Evolutionary conservation across 257 asterid species (phyloP), one percentile per base, ranked within the genome.

Genomic region (Galeopsis tetrahit): DNA sequence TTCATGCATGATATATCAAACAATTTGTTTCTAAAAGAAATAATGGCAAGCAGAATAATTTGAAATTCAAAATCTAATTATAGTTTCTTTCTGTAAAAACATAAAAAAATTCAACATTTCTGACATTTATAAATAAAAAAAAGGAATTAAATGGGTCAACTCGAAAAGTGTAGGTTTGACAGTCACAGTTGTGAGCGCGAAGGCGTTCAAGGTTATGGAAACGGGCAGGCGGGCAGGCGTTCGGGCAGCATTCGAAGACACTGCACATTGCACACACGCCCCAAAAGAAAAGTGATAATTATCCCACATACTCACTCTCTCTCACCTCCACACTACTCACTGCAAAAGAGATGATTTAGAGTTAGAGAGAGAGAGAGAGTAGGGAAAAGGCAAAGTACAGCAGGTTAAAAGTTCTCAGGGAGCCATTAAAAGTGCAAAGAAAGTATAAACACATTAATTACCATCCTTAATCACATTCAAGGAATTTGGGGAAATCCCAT

Each of bases 191-290:
- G 80, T 77, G 81, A 86, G 79, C 87, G 86, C 82, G 95, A 89
- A 86, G 87, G 88, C 83, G 88, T 92, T 81, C 67, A 64, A 76
- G 78, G 74, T 32, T 79, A 75, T 68, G 82, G 75, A 46, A 61
- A 34, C 77, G 96, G 96, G 95, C 88, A 89, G 86, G 17, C 13
- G 76, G 93, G 88, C 85, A 82, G 73, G 5, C 85, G 90, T 78
- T 81, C 88, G 96, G 96, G 89, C 89, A 91, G 83, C 76, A 57
- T 81, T 74, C 78, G 81, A 69, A 68, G 64, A 66, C 85, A 72
- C 80, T 80, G 87, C 84, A 65, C 65, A 63, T 32, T 36, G 15
- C 76, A 84, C 89, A 77, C 90, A 74, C 91, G 86, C 90, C 80
- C 84, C 73, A 85, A 85, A 89, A 83, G 79, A 65, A 81, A 76